Evolutionary conservation across 768 basidiomycete species (phyloP).

Genomic region (Tricholoma furcatifolium): DNA sequence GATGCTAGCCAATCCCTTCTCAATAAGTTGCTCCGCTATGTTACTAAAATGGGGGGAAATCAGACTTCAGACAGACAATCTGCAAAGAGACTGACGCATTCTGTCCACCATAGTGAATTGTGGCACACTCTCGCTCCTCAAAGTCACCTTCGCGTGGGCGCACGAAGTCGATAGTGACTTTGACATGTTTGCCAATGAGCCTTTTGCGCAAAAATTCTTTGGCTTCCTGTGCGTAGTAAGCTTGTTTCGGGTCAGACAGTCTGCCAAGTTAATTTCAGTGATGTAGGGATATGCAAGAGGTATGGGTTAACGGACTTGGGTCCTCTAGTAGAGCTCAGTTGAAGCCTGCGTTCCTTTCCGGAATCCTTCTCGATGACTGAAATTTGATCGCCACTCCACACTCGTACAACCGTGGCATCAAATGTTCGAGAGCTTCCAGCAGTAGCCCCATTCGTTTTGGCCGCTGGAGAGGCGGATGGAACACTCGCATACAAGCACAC

Average conservation of each 20-base stretch:
- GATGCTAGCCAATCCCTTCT: conserved; percentile 87
- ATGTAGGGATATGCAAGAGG: not conserved
- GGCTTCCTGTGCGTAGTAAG: conserved; percentile 88
- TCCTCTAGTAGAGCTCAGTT: conserved; percentile 86
- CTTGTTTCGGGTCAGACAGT: conserved; percentile 81
- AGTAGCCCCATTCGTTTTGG: conserved; percentile 46
- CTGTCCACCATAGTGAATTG: conserved; percentile 80
- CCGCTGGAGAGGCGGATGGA: conserved; percentile 34
- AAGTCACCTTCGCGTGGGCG: conserved; percentile 91
- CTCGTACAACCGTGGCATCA: conserved; percentile 78
- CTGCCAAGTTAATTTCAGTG: conserved; percentile 34
- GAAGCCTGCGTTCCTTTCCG: conserved; percentile 76
- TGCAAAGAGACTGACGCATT: conserved; percentile 56
- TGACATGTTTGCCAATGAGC: conserved; percentile 87
- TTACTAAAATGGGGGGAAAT: conserved; percentile 52
- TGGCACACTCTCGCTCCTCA: conserved; percentile 91
- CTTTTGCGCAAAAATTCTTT: conserved; percentile 91
- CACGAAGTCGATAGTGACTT: conserved; percentile 84
- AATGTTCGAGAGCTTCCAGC: conserved; percentile 53
- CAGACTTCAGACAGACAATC: not conserved
- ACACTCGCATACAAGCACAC: conserved; percentile 66
- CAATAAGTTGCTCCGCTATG: conserved; percentile 88
- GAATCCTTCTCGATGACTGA: conserved; percentile 74
- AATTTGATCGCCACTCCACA: conserved; percentile 93
- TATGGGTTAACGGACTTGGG: conserved; percentile 56